phyloP scores from a whole-genome alignment of 208 protist genomes.

The Acanthamoeba healyi region DNA sequence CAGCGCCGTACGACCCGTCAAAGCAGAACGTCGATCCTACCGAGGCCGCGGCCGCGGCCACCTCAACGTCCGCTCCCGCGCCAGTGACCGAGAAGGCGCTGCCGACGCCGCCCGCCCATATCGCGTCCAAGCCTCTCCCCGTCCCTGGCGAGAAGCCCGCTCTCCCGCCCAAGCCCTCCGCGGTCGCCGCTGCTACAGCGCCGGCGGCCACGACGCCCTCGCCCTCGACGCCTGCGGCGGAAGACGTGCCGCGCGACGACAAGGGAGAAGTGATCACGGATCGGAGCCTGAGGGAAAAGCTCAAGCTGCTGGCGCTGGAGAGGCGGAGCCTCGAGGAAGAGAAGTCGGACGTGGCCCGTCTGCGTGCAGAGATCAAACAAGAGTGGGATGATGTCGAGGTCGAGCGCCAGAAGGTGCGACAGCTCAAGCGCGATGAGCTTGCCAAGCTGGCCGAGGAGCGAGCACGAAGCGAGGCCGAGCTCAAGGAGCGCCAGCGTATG shows the following conservation, averaged over 20 bases:
- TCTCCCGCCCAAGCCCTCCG: not conserved
- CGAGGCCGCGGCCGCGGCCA: not conserved
- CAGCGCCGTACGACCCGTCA: not conserved
- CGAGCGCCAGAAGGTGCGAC: conserved; percentile 48
- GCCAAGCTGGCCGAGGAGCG: conserved; percentile 29
- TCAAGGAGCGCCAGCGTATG: not conserved
- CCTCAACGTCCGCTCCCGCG: not conserved
- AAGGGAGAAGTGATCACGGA: conserved; percentile 25
- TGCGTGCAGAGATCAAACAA: not conserved
- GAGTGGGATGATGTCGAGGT: conserved; percentile 52
- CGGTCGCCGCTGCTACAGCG: not conserved
- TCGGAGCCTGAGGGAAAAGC: conserved; percentile 18
- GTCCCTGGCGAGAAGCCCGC: not conserved
- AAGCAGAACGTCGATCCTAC: not conserved
- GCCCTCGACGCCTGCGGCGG: not conserved
- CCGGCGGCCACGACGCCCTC: not conserved
- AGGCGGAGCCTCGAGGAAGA: conserved; percentile 6
- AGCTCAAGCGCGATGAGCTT: conserved; percentile 45
- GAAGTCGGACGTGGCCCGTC: conserved; percentile 16
- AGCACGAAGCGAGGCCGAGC: conserved; percentile 28
- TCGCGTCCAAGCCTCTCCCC: not conserved
- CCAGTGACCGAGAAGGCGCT: not conserved
- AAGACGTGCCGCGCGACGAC: not conserved
- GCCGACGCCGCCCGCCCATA: conserved; percentile 1
- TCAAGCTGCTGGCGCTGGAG: conserved; percentile 57